Evolutionary conservation across 2,329 filamentous ascomycete genomes (phyloP), one percentile per base, ranked within the genome.

Genomic region (Penicillium sp.): DNA sequence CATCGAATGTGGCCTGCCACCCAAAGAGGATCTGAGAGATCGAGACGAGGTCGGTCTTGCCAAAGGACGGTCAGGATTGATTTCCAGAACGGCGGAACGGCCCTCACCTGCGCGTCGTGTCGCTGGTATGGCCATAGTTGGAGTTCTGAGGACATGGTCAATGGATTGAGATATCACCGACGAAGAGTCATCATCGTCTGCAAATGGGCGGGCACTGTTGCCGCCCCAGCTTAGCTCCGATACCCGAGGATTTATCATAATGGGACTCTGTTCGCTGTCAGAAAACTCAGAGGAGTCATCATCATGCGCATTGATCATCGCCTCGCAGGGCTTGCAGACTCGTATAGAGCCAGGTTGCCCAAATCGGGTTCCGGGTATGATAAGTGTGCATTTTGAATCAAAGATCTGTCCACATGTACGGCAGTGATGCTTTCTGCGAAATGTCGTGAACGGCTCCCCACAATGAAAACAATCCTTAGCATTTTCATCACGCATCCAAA

Each of bases 401-500:
- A 99, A 99, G 45, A 99, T 99, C 69, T 96, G 96, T n/a, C 95
- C 95, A 71, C 95, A 99, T 0, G 85, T 85, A 59, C 96, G 87
- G 73, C 95, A 99, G 74, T 99, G 95, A 73, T 99, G 95, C 71
- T 99, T 99, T 63, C 95, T 86, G 57, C 95, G 86, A 71, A 98
- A 98, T 1, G 93, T 95, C 0, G 91, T 92, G 70, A 99, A 99
- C 2, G 90, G 84, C 57, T 91, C 89, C 45, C 91, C 91, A 68
- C 95, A 99, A 45, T 91, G 85, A 71, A 97, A 99, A 70, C 95
- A 99, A 67, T 97, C 93, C 71, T 96, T 98, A 58, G 93, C 96
- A 61, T 96, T 97, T 70, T 98, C 95, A 71, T 99, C 95, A 58
- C 92, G 90, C 95, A 99, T 99, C 95, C 93, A 98, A 67, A 96